Conservation (phyloP, 2,329 filamentous ascomycete species). For the Colletotrichum kahawae region DNA sequence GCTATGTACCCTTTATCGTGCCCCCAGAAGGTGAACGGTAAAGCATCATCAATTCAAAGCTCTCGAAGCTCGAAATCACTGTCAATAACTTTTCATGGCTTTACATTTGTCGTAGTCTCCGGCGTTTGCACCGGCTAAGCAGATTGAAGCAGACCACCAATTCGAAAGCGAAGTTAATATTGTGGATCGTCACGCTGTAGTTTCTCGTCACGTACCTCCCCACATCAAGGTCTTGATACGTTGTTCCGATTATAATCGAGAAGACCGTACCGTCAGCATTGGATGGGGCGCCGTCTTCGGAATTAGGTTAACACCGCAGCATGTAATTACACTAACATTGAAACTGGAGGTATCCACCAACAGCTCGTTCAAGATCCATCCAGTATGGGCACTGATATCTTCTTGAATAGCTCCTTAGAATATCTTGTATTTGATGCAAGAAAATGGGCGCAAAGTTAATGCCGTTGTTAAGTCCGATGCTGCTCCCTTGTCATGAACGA, state of each 20-base stretch:
- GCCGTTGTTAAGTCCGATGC: not conserved
- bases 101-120: not conserved
- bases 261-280: not conserved
- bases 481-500: not conserved
- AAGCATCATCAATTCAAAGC: not conserved
- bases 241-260: rapidly evolving
- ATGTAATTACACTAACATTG: too few relatives aligned
- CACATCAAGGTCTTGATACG: not conserved
- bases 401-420: not conserved
- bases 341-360: too few relatives aligned
- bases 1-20: not conserved
- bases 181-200: too few relatives aligned
- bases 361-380: not conserved
- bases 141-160: not conserved
- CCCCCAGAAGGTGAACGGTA: not conserved
- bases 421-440: not conserved
- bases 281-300: too few relatives aligned
- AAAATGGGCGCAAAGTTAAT: not conserved
- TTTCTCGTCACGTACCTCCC: not conserved
- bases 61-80: not conserved
- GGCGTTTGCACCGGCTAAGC: not conserved
- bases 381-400: not conserved
- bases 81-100: not conserved
- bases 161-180: not conserved
- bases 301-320: too few relatives aligned